phyloP scores from a whole-genome alignment of 2,329 filamentous ascomycete genomes.

The Verticillium klebahnii region DNA sequence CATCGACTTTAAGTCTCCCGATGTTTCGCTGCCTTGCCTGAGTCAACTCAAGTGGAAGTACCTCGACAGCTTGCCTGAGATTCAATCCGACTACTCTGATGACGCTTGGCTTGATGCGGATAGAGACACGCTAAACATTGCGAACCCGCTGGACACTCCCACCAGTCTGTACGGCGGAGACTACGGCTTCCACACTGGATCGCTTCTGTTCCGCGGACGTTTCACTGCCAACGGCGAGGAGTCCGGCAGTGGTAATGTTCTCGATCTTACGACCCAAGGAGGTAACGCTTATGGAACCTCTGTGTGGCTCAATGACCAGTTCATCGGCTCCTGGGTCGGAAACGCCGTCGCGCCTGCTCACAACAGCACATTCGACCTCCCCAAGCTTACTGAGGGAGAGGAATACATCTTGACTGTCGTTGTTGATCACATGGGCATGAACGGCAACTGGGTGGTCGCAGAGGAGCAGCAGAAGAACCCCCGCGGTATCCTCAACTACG shows the following conservation, averaged over 20 bases:
- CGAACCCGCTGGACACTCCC: conserved; percentile 46
- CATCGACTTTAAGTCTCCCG: conserved; percentile 11
- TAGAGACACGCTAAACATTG: conserved; percentile 17
- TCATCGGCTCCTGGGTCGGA: conserved; percentile 59
- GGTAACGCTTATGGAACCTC: conserved; percentile 61
- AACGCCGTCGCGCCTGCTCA: conserved; percentile 39
- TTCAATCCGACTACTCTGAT: conserved; percentile 26
- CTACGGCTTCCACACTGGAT: conserved; percentile 66
- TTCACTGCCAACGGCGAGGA: conserved; percentile 53
- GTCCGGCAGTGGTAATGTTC: conserved; percentile 21
- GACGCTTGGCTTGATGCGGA: conserved; percentile 36
- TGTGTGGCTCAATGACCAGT: conserved; percentile 55
- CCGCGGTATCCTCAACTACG: conserved; percentile 54
- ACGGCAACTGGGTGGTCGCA: conserved; percentile 56
- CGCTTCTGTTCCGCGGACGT: conserved; percentile 60
- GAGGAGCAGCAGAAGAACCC: conserved; percentile 52
- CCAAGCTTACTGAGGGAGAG: conserved; percentile 42
- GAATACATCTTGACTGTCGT: conserved; percentile 60
- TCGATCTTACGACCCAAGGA: conserved; percentile 56
- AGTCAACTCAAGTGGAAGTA: conserved; percentile 11
- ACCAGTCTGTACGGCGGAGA: conserved; percentile 61
- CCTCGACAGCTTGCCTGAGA: conserved; percentile 17
- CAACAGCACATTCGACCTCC: conserved; percentile 51
- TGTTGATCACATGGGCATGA: conserved; percentile 64
- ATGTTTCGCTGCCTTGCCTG: conserved; percentile 9